Evolutionary conservation across 1,139 yeast species (phyloP), one percentile per base, ranked within the genome.

Genomic region (Zygoascus meyerae): DNA sequence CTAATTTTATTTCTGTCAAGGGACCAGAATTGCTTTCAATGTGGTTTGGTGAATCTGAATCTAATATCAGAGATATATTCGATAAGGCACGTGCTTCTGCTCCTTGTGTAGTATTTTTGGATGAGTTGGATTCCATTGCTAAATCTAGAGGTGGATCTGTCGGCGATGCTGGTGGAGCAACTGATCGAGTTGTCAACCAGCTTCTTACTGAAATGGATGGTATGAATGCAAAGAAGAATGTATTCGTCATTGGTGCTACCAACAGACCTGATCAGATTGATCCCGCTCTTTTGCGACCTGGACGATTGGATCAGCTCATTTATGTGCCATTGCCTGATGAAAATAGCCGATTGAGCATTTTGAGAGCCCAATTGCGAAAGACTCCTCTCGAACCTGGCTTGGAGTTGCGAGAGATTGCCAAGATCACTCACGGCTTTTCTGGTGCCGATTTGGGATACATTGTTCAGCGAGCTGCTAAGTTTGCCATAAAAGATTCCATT

Each of bases 11-110:
- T 56, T 85, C 95, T 43, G 97, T 92, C 51, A 90, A 90, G 71
- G 97, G 97, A 59, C 97, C 98, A 34, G 97, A 92, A 71, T 78
- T 90, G 64, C 78, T 92, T 64, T 86, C 95, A 71, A 92, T 90
- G 97, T 92, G 96, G 95, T 89, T 87, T 66, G 98, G 98, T 77
- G 97, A 92, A 72, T 86, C 96, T 16, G 98, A 92, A 71, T 86
- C 96, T 42, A 89, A 89, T 66, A 89, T 92, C 62, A 85, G 97
- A 72, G 97, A 90, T 68, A 90, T 92, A 61, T 92, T 92, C 63
- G 97, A 90, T 71, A 90, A 90, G 71, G 98, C 98, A 15, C 82
- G 97, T 71, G 97, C 97, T 48, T 97, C 97, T 49, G 97, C 97
- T 8, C 98, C 98, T 61, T 89, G 97, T 42, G 97, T 92, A 54